Percentiles rank a stretch among this genome's conserved stretches.
Evolutionary conservation across 2,329 filamentous ascomycete species (phyloP).

Genomic region (Incumbomyces lentus): DNA sequence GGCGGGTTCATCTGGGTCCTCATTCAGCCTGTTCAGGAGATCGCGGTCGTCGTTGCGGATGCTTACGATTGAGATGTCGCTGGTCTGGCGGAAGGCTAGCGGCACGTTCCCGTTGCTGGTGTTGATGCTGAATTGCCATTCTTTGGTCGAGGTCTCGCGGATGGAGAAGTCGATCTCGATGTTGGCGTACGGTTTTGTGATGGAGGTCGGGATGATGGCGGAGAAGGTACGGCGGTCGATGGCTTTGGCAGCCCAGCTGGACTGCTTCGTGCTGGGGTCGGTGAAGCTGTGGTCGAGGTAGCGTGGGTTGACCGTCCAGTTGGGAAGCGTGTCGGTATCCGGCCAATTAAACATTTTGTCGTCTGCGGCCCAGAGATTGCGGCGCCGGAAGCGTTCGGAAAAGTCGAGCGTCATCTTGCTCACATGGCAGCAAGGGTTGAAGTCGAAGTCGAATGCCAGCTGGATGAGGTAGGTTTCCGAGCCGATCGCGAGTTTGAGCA

Average conservation of each 20-base stretch:
- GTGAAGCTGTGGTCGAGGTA: background rate
- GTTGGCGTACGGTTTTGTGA: background rate
- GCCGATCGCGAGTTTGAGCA: conserved; percentile 2
- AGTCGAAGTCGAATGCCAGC: conserved; percentile 4
- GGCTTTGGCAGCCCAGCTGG: conserved; percentile 1
- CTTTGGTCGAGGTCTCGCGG: background rate
- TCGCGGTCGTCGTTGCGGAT: background rate
- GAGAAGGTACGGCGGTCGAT: conserved; percentile 1
- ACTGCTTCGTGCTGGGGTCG: background rate
- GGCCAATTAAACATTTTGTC: background rate
- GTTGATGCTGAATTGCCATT: background rate
- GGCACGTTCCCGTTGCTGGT: background rate
- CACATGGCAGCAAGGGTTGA: conserved; percentile 3
- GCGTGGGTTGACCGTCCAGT: background rate
- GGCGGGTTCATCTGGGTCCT: background rate
- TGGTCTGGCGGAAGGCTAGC: background rate
- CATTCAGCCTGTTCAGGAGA: background rate
- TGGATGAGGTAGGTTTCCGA: background rate
- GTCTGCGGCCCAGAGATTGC: background rate
- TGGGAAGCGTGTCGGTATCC: background rate
- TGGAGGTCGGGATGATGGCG: background rate
- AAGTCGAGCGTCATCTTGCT: conserved; percentile 7
- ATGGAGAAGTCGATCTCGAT: background rate
- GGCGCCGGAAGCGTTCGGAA: background rate
- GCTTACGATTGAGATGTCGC: background rate